A percentile compares a stretch with the other conserved stretches of the same genome.
These are phyloP conservation scores for Strigomonas galati DNA, from an alignment of 208 protist species.

Conservation along the genomic window DNA sequence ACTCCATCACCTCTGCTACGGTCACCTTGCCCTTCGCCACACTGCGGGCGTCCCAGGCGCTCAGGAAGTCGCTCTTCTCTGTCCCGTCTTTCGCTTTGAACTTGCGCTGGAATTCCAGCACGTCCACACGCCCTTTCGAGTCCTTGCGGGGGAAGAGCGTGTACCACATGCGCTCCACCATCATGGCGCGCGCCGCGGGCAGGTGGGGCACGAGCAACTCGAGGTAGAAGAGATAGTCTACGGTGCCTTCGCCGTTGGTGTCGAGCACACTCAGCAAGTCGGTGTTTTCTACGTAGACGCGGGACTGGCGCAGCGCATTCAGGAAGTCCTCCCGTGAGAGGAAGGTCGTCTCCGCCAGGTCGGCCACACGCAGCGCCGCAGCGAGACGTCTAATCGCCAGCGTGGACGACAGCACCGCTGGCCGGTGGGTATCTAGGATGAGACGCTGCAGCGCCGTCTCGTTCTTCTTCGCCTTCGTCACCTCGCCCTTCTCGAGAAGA, in stretches of 20 bases:
- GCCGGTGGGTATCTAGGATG: constrained; percentile 41
- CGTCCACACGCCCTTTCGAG: constrained; percentile 33
- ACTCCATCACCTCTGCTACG: constrained; percentile 63
- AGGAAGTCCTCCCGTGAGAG: constrained; percentile 42
- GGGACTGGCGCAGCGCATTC: constrained; percentile 44
- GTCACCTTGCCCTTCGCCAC: constrained; percentile 41
- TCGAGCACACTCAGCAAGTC: constrained; percentile 51
- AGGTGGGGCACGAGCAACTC: constrained; percentile 45
- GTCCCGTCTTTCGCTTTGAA: constrained; percentile 56
- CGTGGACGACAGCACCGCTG: constrained; percentile 27
- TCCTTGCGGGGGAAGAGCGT: constrained; percentile 54
- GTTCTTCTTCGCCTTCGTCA: constrained; percentile 33
- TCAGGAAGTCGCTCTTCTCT: constrained; percentile 70
- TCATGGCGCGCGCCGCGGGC: constrained; percentile 53
- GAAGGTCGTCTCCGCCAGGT: constrained; percentile 35
- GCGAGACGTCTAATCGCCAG: constrained; percentile 36
- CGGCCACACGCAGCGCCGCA: constrained; percentile 31
- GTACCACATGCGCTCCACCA: constrained; percentile 77
- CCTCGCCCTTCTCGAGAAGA: constrained; percentile 35
- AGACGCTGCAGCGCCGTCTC: constrained; percentile 33
- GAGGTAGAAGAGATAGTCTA: constrained; percentile 72
- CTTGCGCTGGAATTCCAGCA: constrained; percentile 52
- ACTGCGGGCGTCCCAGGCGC: constrained; percentile 71
- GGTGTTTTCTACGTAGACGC: constrained; percentile 61
- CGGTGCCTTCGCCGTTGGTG: constrained; percentile 65